These are phyloP conservation scores for Plasmodium inui DNA, from an alignment of 169 alveolate species.

Conservation along the genomic window DNA sequence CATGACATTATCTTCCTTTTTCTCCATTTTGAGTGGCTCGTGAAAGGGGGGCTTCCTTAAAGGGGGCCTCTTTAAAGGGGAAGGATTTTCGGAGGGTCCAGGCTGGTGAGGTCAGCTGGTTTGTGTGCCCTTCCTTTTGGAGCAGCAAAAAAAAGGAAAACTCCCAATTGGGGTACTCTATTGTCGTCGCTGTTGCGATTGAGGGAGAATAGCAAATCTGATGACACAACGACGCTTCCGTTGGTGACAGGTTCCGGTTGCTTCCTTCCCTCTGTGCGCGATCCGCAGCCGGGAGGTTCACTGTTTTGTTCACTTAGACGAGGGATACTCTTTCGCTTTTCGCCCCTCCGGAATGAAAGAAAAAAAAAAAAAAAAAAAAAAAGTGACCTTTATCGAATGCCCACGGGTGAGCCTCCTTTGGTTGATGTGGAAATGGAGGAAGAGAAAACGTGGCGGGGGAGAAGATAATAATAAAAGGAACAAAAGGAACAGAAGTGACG, in stretches of 20 bases:
- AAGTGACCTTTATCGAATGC: not conserved
- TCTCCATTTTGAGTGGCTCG: constrained; percentile 72
- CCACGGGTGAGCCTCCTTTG: not conserved
- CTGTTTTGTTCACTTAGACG: not conserved
- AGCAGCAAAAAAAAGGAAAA: not conserved
- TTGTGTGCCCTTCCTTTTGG: not conserved
- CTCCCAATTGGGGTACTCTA: not conserved
- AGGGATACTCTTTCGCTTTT: not conserved
- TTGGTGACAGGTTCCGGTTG: not conserved
- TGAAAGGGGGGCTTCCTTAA: not conserved
- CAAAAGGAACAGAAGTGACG: not conserved
- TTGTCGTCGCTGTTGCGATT: not conserved
- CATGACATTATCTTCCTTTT: constrained; percentile 95
- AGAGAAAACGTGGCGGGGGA: not conserved
- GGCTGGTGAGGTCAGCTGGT: not conserved
- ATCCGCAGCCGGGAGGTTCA: not conserved
- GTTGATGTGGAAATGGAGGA: not conserved
- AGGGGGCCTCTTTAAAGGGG: too few relatives aligned
- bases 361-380: too few relatives aligned
- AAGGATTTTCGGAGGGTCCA: not conserved
- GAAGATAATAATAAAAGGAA: too few relatives aligned
- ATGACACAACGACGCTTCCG: too few relatives aligned
- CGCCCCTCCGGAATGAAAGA: not conserved
- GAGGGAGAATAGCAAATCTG: not conserved
- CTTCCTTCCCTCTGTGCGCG: not conserved